Percentiles rank a stretch among this genome's conserved stretches.
phyloP scores from a whole-genome alignment of 176 grass and related monocot genomes.

The Tuctoria greenei region DNA sequence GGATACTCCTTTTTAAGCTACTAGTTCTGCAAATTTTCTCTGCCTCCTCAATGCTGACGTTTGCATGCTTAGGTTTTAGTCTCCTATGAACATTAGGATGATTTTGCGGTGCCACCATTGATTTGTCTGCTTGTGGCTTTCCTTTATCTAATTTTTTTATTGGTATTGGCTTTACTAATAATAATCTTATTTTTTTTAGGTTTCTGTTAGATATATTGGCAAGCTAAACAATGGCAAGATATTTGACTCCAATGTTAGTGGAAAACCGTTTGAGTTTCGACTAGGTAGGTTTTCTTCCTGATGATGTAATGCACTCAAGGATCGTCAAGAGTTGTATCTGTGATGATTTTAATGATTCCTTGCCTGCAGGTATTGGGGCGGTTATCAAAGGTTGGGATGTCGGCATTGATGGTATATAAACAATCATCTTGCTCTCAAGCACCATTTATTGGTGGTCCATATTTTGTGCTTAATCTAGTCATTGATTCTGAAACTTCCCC shows the following conservation, averaged over 20 bases:
- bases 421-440: conserved; percentile 2
- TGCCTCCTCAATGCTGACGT: background rate
- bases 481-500: background rate
- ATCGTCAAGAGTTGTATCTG: background rate
- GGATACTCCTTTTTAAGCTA: background rate
- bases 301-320: background rate
- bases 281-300: conserved; percentile 55
- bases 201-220: conserved; percentile 82
- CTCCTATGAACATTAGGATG: background rate
- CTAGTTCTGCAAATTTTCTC: background rate
- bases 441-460: background rate
- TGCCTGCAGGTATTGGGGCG: conserved; percentile 68
- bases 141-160: background rate
- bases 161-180: background rate
- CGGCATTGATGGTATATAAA: conserved; percentile 63
- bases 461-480: background rate
- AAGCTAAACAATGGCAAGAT: conserved; percentile 86
- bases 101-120: background rate
- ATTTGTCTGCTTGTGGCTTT: background rate
- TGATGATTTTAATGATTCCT: conserved; percentile 10
- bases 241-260: conserved; percentile 76
- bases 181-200: conserved; percentile 39
- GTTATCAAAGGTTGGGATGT: conserved; percentile 97
- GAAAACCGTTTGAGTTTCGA: conserved; percentile 75
- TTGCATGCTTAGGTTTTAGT: background rate